Evolutionary conservation across 306 rosid species (phyloP).

Genomic region (Fragaria vesca): DNA sequence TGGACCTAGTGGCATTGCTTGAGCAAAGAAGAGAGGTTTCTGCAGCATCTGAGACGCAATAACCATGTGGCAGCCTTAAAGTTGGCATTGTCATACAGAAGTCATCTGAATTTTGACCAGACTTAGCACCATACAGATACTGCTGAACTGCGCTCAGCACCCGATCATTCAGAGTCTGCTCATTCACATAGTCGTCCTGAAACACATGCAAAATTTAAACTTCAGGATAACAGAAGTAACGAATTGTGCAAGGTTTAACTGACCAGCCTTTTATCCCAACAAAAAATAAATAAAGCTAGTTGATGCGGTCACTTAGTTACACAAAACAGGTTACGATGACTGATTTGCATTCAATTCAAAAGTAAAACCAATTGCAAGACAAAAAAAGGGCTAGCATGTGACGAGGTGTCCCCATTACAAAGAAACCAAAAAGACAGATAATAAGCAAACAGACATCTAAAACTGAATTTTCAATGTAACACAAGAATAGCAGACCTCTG

Average conservation of each 20-base stretch:
- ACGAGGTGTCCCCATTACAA: neutral
- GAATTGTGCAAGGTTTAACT: constrained; percentile 3
- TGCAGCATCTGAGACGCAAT: neutral
- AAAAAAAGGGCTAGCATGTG: neutral
- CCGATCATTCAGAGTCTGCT: constrained; percentile 25
- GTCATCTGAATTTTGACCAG: constrained; percentile 10
- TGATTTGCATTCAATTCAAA: neutral
- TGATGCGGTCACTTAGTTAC: neutral
- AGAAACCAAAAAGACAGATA: too few species aligned
- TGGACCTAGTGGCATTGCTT: neutral
- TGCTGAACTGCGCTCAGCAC: constrained; percentile 10
- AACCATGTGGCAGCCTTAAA: constrained; percentile 13
- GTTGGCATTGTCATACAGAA: neutral
- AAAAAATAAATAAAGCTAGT: neutral
- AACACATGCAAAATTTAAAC: constrained; percentile 16
- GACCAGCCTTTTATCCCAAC: neutral
- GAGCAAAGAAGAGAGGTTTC: constrained; percentile 9
- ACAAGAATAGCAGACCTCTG: constrained; percentile 37
- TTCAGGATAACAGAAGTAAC: neutral
- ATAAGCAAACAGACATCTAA: neutral
- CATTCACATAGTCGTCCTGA: constrained; percentile 45
- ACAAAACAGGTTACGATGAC: constrained; percentile 12
- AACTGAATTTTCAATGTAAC: neutral
- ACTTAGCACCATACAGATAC: neutral
- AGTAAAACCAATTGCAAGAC: neutral